phyloP scores from a whole-genome alignment of 2,329 filamentous ascomycete genomes.

The Aspergillus clavatus region DNA sequence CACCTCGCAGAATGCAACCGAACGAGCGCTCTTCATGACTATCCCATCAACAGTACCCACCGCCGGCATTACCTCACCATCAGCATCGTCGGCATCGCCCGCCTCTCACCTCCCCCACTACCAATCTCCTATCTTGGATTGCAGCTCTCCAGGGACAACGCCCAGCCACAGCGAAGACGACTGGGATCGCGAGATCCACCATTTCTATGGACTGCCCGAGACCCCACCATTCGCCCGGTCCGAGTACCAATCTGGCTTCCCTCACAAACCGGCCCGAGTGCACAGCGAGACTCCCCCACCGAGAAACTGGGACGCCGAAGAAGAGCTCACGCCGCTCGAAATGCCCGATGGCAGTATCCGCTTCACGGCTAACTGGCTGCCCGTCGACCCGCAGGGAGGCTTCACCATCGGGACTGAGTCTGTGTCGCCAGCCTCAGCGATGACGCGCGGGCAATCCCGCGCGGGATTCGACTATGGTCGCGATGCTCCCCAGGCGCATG shows the following conservation, averaged over 20 bases:
- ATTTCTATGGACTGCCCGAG: slow-evolving; percentile 10
- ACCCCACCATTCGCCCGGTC: neutral
- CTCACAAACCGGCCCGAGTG: neutral
- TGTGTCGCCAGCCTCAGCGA: neutral
- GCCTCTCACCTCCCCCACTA: slow-evolving; percentile 1
- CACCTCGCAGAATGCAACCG: slow-evolving; percentile 18
- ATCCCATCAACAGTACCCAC: too few species aligned
- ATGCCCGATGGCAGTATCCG: slow-evolving; percentile 32
- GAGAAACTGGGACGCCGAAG: slow-evolving; percentile 7
- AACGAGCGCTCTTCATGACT: slow-evolving; percentile 22
- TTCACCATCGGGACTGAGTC: slow-evolving; percentile 21
- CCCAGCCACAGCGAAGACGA: slow-evolving; percentile 20
- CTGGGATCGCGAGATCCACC: slow-evolving; percentile 14
- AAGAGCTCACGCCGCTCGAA: slow-evolving; percentile 23
- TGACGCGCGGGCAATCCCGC: too few species aligned
- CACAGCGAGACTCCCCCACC: too few species aligned
- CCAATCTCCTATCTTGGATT: slow-evolving; percentile 14
- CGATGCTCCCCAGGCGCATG: neutral
- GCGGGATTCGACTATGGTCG: neutral
- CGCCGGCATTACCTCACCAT: slow-evolving; percentile 11
- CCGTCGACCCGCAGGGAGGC: slow-evolving; percentile 26
- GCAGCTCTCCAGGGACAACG: slow-evolving; percentile 20
- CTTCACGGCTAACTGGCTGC: slow-evolving; percentile 29
- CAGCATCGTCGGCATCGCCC: slow-evolving; percentile 8
- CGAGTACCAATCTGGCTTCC: neutral